Base-by-base conservation (phyloP, 257 asterid species). In the Solanum piurae region DNA sequence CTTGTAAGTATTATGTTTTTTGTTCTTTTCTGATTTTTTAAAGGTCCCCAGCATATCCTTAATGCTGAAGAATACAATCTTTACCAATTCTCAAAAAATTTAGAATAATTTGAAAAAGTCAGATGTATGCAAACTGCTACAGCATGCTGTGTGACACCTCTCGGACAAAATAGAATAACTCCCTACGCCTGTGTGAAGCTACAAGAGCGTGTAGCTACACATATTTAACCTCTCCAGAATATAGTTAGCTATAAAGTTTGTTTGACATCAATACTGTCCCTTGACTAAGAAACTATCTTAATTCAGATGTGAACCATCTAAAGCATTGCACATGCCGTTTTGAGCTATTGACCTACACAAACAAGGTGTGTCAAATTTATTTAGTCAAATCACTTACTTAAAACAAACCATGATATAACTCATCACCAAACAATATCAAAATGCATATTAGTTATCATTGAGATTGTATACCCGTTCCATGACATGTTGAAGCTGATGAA, bases 401-500 rank as follows among this genome's bases (percentile, higher is more conserved):
- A 18, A 34, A 34, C 9, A 73, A 72, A 73, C 9, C 8, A 4
- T 73, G 16, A 34, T 4, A 4, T 4, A 82, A 12, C 40, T 64
- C 34, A 23, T 82, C 21, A 23, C 18, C 86, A 40, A 87, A 33
- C 44, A 33, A 64, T 31, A 38, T 40, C 5, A 18, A 82, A 46
- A 38, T 73, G 46, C 38, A 60, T 18, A 83, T 49, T 31, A 69
- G 52, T 5, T 66, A 9, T 33, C 29, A 64, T n/a, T 40, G 68
- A 44, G 86, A 86, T 58, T 84, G 37, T 64, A 55, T 95, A 96
- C 98, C 98, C 92, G 94, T 90, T 92, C 95, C 95, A 91, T 89
- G 89, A 92, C 95, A 86, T 88, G 93, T 92, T 92, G 94, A 92
- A 95, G 94, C 92, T 95, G 95, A 89, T 64, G 89, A 91, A 95